Evolutionary conservation across 106 monocot species (phyloP).

Genomic region (Phalaenopsis aphrodite): DNA sequence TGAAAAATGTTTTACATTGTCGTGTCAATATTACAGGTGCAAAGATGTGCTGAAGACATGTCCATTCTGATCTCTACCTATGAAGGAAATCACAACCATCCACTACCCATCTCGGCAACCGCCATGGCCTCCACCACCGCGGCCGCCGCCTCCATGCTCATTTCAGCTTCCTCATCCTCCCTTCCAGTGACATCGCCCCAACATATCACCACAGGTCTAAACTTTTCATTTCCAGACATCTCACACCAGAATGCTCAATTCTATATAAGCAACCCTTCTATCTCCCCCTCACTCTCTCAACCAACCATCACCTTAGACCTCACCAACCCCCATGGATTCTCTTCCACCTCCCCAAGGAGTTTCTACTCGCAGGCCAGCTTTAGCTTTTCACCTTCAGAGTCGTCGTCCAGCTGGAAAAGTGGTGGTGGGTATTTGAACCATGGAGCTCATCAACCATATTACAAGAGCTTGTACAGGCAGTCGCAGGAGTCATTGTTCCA

Average conservation of each 20-base stretch:
- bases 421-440: not conserved
- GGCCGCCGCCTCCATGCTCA: conserved; percentile 71
- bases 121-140: conserved; percentile 87
- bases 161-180: conserved; percentile 51
- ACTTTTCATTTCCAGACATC: conserved; percentile 20
- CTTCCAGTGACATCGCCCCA: not conserved
- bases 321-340: conserved; percentile 36
- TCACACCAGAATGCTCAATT: conserved; percentile 14
- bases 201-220: conserved; percentile 23
- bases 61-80: conserved; percentile 74
- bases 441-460: not conserved
- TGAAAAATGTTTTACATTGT: no score
- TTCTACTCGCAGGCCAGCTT: conserved; percentile 5
- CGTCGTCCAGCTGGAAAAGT: not conserved
- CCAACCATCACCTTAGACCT: conserved; percentile 93
- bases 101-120: conserved; percentile 53
- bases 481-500: conserved; percentile 12
- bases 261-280: conserved; percentile 43
- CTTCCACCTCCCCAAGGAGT: not conserved
- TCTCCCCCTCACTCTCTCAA: conserved; percentile 40
- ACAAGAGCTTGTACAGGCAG: conserved; percentile 1
- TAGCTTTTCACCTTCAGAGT: conserved; percentile 4
- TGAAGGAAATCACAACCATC: conserved; percentile 76
- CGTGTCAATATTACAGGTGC: conserved; percentile 35
- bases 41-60: conserved; percentile 70